Evolutionary conservation across 2,329 filamentous ascomycete genomes (phyloP).

Genomic region (Plectosphaerella sp.): DNA sequence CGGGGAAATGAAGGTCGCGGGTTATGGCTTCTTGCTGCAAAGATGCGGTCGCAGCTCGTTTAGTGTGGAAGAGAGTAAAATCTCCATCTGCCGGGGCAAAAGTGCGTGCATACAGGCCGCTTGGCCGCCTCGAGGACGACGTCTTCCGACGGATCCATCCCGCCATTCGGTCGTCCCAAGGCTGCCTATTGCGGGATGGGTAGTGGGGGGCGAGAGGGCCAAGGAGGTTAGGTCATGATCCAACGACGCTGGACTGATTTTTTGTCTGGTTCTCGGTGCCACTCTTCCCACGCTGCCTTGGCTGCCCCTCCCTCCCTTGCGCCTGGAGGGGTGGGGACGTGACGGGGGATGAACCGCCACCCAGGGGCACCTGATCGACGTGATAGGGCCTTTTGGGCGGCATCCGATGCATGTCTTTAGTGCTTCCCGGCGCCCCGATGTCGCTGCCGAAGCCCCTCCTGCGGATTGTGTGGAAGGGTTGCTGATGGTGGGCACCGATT

Average conservation of each 20-base stretch:
- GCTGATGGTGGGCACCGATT: not conserved
- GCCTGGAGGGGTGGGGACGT: not conserved
- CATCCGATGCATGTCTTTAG: not conserved
- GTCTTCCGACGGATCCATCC: not conserved
- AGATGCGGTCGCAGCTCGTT: too few species aligned
- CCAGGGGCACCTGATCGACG: not conserved
- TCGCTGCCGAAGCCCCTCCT: not conserved
- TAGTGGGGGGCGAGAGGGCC: not conserved
- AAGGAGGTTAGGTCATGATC: not conserved
- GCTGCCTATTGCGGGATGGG: not conserved
- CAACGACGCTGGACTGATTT: too few species aligned
- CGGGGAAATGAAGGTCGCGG: too few species aligned
- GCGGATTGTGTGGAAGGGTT: not conserved
- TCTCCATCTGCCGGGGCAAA: too few species aligned
- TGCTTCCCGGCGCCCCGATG: not conserved
- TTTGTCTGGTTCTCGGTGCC: not conserved
- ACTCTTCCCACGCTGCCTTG: too few species aligned
- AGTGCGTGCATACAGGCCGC: too few species aligned
- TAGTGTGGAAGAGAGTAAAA: too few species aligned
- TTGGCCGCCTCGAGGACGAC: too few species aligned
- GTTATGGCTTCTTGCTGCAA: too few species aligned
- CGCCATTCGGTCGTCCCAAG: not conserved
- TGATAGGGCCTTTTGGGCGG: not conserved
- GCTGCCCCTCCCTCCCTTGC: not conserved
- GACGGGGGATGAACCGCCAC: not conserved